phyloP scores from a whole-genome alignment of 2,329 filamentous ascomycete species.

The Lachnellula arida region DNA sequence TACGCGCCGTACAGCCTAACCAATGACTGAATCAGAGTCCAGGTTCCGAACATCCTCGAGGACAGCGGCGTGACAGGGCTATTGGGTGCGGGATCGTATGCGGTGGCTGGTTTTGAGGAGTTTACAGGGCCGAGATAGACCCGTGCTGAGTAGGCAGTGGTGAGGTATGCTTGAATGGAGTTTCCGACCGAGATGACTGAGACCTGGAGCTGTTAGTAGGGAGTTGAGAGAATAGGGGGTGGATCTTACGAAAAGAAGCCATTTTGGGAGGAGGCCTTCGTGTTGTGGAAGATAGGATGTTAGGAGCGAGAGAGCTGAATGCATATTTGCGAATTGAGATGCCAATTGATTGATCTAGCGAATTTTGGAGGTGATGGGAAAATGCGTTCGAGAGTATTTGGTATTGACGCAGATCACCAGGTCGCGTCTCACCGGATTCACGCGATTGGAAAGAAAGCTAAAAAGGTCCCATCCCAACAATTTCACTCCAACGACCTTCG shows the following conservation, averaged over 20 bases:
- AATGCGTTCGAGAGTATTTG: too few species aligned
- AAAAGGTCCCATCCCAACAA: background rate
- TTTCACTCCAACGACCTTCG: background rate
- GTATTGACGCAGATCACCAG: background rate
- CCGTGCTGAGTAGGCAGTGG: constrained; percentile 76
- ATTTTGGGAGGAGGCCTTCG: constrained; percentile 54
- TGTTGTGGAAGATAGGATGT: constrained; percentile 28
- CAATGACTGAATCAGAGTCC: constrained; percentile 59
- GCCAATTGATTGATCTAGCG: background rate
- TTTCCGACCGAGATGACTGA: constrained; percentile 80
- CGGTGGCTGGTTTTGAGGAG: constrained; percentile 59
- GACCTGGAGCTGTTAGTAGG: constrained; percentile 49
- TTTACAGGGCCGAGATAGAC: constrained; percentile 67
- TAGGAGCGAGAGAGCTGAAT: constrained; percentile 18
- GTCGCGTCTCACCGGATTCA: background rate
- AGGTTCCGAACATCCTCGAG: constrained; percentile 68
- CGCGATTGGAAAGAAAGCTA: background rate
- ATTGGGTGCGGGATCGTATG: constrained; percentile 61
- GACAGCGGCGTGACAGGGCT: constrained; percentile 62
- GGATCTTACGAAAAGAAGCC: constrained; percentile 54
- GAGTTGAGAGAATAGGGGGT: background rate
- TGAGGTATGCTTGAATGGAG: constrained; percentile 76
- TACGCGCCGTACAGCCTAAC: constrained; percentile 65
- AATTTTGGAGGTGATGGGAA: background rate
- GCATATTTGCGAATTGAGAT: constrained; percentile 5